Conservation (phyloP, 1,284 basidiomycete species). For the Austroboletus novae-zelandiae region DNA sequence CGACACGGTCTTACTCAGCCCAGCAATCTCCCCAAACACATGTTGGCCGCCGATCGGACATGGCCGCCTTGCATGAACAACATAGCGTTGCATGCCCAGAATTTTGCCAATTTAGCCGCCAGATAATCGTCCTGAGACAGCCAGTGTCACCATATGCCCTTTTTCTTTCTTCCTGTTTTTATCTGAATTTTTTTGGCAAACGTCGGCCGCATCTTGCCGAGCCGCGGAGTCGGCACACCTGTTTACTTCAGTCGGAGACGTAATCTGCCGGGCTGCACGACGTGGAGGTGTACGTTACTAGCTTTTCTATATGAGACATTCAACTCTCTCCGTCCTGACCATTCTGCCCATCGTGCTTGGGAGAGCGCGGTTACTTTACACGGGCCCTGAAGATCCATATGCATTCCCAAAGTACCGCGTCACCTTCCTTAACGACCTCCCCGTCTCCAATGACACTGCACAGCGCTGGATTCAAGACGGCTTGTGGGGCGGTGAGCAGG, state of each 20-base stretch:
- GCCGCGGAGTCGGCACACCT: constrained; percentile 28
- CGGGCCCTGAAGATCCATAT: constrained; percentile 75
- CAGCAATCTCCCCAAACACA: background rate
- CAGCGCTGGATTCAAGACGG: constrained; percentile 68
- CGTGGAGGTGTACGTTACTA: constrained; percentile 12
- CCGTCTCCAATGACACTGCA: constrained; percentile 74
- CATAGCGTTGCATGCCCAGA: constrained; percentile 1
- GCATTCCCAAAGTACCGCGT: constrained; percentile 86
- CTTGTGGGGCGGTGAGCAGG: constrained; percentile 65
- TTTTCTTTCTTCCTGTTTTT: background rate
- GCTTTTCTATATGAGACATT: constrained; percentile 20
- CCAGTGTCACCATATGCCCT: background rate
- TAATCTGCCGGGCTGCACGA: constrained; percentile 22
- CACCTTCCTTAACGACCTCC: constrained; percentile 76
- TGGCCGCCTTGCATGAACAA: constrained; percentile 18
- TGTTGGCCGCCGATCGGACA: constrained; percentile 25
- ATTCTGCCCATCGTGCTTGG: constrained; percentile 22
- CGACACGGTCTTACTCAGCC: background rate
- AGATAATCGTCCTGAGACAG: constrained; percentile 8
- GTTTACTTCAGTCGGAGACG: constrained; percentile 32
- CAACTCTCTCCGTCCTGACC: constrained; percentile 14
- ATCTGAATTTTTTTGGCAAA: background rate
- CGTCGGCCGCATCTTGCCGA: constrained; percentile 3
- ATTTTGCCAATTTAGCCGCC: background rate
- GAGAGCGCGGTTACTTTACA: constrained; percentile 54